phyloP scores from a whole-genome alignment of 441 rosid species.

The Adansonia madagascariensis region DNA sequence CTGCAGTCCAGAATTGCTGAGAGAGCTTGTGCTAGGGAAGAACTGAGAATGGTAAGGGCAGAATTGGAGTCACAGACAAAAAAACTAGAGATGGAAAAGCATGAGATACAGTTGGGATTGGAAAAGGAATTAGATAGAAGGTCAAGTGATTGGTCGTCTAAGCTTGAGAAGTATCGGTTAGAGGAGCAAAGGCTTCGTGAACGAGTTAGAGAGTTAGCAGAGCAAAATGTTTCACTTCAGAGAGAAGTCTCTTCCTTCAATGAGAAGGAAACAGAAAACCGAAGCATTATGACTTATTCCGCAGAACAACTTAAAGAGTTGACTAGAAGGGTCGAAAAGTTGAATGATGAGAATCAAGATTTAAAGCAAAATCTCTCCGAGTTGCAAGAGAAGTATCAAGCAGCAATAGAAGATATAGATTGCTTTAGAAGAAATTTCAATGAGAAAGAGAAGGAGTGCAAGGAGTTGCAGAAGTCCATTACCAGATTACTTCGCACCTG shows the following conservation, averaged over 20 bases:
- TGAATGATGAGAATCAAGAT: slow-evolving; percentile 57
- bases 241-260: slow-evolving; percentile 72
- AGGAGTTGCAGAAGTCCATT: slow-evolving; percentile 76
- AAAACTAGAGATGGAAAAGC: slow-evolving; percentile 76
- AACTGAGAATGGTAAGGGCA: slow-evolving; percentile 51
- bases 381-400: slow-evolving; percentile 55
- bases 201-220: slow-evolving; percentile 93
- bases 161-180: slow-evolving; percentile 72
- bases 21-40: slow-evolving; percentile 67
- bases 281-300: slow-evolving; percentile 52
- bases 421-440: slow-evolving; percentile 67
- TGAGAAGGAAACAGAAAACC: slow-evolving; percentile 72
- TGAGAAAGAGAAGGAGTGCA: slow-evolving; percentile 92
- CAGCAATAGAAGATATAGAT: slow-evolving; percentile 54
- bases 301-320: slow-evolving; percentile 67
- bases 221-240: slow-evolving; percentile 92
- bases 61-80: slow-evolving; percentile 60
- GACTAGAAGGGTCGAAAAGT: slow-evolving; percentile 56
- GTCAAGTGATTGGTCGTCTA: slow-evolving; percentile 85
- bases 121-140: slow-evolving; percentile 98
- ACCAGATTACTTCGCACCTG: slow-evolving; percentile 71
- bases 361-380: slow-evolving; percentile 53
- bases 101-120: slow-evolving; percentile 75
- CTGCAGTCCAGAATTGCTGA: slow-evolving; percentile 65
- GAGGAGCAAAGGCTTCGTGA: slow-evolving; percentile 95